Conservation (phyloP, 345 rosid species). For the Luvunga scandens region DNA sequence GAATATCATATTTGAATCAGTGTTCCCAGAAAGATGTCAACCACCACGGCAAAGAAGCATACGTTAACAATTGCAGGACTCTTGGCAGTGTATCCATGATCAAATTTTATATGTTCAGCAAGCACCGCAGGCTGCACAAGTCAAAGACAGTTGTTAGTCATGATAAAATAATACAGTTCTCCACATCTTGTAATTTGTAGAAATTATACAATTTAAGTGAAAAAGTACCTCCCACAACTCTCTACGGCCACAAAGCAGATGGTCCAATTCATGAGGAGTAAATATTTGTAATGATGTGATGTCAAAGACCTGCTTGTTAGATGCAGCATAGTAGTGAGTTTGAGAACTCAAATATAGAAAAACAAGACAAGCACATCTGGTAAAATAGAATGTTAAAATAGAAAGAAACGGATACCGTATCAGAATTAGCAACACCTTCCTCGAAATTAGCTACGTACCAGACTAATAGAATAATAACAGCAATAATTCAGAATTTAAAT, state of each 20-base stretch:
- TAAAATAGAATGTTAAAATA: neutral
- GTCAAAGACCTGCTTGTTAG: conserved; percentile 78
- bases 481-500: neutral
- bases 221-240: conserved; percentile 92
- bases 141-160: conserved; percentile 11
- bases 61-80: conserved; percentile 88
- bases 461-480: neutral
- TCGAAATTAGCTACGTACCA: neutral
- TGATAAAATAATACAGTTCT: neutral
- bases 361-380: neutral
- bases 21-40: neutral
- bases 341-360: neutral
- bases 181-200: neutral
- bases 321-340: neutral
- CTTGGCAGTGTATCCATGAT: conserved; percentile 96
- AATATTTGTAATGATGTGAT: conserved; percentile 87
- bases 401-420: neutral
- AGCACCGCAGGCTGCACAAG: conserved; percentile 77
- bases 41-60: conserved; percentile 21
- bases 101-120: conserved; percentile 90
- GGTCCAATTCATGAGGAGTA: conserved; percentile 81
- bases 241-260: conserved; percentile 94
- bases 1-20: neutral
- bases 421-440: neutral
- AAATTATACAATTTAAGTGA: neutral